These are phyloP conservation scores for Albatrellus ellisii DNA, from an alignment of 768 basidiomycete species.

Conservation along the genomic window DNA sequence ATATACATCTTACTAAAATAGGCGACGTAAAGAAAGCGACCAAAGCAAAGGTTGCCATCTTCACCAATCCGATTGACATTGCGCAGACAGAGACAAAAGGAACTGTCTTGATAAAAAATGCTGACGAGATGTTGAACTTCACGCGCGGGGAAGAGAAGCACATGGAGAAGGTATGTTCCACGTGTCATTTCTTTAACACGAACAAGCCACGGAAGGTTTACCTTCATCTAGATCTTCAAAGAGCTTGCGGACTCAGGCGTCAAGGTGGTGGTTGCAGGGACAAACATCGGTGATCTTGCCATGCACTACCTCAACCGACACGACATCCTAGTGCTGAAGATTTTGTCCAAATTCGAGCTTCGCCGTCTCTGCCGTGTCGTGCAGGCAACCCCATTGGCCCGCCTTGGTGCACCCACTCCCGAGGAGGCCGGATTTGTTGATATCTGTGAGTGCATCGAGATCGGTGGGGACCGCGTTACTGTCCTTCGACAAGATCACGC, in stretches of 20 bases:
- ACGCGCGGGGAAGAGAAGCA: slow-evolving; percentile 94
- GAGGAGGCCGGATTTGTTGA: slow-evolving; percentile 95
- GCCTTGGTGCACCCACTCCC: slow-evolving; percentile 88
- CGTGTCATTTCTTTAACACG: not conserved
- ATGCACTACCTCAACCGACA: slow-evolving; percentile 93
- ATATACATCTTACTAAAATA: no score
- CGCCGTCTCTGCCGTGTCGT: slow-evolving; percentile 90
- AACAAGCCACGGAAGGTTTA: slow-evolving; percentile 2
- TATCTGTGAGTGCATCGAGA: slow-evolving; percentile 89
- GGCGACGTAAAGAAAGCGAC: slow-evolving; percentile 72
- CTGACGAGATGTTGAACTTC: slow-evolving; percentile 96
- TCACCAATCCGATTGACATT: slow-evolving; percentile 84
- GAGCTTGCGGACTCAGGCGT: slow-evolving; percentile 96
- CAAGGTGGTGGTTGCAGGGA: slow-evolving; percentile 87
- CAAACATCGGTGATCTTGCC: slow-evolving; percentile 88
- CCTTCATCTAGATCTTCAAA: slow-evolving; percentile 63
- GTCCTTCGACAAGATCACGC: slow-evolving; percentile 74
- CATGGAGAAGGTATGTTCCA: slow-evolving; percentile 58
- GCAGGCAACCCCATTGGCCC: slow-evolving; percentile 90
- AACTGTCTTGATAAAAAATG: slow-evolving; percentile 89
- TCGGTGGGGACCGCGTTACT: slow-evolving; percentile 96
- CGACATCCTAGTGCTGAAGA: slow-evolving; percentile 91
- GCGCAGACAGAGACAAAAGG: slow-evolving; percentile 99
- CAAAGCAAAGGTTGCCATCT: slow-evolving; percentile 90
- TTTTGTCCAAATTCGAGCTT: slow-evolving; percentile 95